Percentiles rank a stretch among this genome's conserved stretches.
Evolutionary conservation across 2,329 filamentous ascomycete species (phyloP).

Genomic region (Drechslera avenae): DNA sequence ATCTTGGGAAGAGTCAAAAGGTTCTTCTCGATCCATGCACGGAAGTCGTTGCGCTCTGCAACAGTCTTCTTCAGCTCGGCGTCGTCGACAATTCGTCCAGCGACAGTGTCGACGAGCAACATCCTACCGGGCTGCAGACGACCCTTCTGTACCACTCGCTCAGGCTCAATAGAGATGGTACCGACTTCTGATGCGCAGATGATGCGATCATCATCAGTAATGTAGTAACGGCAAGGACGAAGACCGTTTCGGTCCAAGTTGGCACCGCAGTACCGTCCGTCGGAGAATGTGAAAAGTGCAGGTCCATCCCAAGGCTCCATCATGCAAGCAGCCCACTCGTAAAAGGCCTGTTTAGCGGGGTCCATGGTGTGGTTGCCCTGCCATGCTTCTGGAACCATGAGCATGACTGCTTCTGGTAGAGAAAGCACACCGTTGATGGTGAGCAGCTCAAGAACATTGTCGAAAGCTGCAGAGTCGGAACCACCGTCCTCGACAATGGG

Average conservation of each 20-base stretch:
- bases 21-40: constrained; percentile 83
- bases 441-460: constrained; percentile 92
- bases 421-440: constrained; percentile 96
- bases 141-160: constrained; percentile 89
- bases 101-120: constrained; percentile 90
- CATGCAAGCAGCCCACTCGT: constrained; percentile 97
- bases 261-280: constrained; percentile 94
- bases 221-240: constrained; percentile 93
- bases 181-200: constrained; percentile 97
- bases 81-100: constrained; percentile 92
- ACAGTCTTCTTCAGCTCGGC: constrained; percentile 88
- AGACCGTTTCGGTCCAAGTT: constrained; percentile 96
- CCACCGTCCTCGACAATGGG: constrained; percentile 96
- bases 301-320: constrained; percentile 99
- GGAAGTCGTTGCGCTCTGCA: constrained; percentile 84
- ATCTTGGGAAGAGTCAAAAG: constrained; percentile 81
- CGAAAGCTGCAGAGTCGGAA: constrained; percentile 95
- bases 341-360: constrained; percentile 93
- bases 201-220: constrained; percentile 95
- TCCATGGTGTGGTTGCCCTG: constrained; percentile 93
- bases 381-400: constrained; percentile 98
- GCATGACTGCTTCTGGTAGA: constrained; percentile 93
- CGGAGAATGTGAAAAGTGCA: constrained; percentile 94
- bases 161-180: constrained; percentile 88
- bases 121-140: constrained; percentile 93